Conservation (phyloP, 192 early-diverging fungal species). For the Rhizoclosmatium globosum region DNA sequence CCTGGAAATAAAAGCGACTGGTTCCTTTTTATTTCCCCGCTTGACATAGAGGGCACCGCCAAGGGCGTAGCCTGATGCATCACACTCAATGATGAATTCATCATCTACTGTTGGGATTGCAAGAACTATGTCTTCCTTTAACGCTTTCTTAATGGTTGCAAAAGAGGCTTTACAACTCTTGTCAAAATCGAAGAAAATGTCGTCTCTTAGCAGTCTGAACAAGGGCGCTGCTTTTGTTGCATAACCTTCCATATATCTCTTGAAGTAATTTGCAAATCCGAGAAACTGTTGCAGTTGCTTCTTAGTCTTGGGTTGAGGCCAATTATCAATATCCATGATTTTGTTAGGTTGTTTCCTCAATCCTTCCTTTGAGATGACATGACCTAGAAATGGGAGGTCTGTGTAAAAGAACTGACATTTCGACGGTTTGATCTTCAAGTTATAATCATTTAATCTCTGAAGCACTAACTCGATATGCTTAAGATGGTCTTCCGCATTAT, state of each 20-base stretch:
- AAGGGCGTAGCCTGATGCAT: slow-evolving; percentile 11
- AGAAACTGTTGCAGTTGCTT: slow-evolving; percentile 33
- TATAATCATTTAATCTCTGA: slow-evolving; percentile 34
- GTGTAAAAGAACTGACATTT: slow-evolving; percentile 46
- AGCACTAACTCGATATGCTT: slow-evolving; percentile 41
- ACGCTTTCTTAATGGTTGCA: slow-evolving; percentile 31
- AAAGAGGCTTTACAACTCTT: slow-evolving; percentile 32
- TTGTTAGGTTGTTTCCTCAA: slow-evolving; percentile 38
- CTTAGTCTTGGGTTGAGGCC: slow-evolving; percentile 20
- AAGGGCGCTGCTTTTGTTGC: slow-evolving; percentile 35
- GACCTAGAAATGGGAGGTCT: slow-evolving; percentile 46
- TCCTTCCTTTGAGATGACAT: slow-evolving; percentile 50
- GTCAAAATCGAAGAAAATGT: background rate
- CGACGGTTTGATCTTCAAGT: slow-evolving; percentile 44
- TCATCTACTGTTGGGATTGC: slow-evolving; percentile 1
- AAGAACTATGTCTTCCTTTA: slow-evolving; percentile 25
- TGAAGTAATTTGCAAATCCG: slow-evolving; percentile 50
- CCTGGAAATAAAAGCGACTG: slow-evolving; percentile 29
- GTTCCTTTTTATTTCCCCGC: background rate
- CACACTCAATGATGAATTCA: slow-evolving; percentile 27
- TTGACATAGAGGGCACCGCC: slow-evolving; percentile 27
- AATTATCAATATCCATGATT: slow-evolving; percentile 38
- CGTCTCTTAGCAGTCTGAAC: slow-evolving; percentile 25
- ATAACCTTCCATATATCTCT: slow-evolving; percentile 39
- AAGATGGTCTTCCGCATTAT: slow-evolving; percentile 45